These are phyloP conservation scores for Kwoniella sp. DNA, from an alignment of 768 basidiomycete genomes.

Conservation along the genomic window DNA sequence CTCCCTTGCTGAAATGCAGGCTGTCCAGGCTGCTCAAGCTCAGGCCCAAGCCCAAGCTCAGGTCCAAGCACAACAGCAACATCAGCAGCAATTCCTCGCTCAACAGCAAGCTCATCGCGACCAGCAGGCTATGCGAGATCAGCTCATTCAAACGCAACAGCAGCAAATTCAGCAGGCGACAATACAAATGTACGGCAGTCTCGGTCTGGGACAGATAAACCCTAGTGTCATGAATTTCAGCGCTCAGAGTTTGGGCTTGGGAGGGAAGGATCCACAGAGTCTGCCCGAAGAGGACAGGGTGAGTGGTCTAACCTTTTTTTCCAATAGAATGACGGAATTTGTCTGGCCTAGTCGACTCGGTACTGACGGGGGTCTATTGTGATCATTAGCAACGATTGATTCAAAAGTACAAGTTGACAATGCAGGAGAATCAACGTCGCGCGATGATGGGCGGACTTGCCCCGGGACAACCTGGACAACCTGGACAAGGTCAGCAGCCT, in stretches of 20 bases:
- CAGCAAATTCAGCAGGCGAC: conserved; percentile 33
- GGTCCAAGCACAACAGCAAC: conserved; percentile 33
- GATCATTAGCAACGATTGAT: conserved; percentile 35
- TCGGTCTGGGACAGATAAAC: conserved; percentile 44
- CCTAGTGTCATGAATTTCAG: conserved; percentile 36
- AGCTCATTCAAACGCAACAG: conserved; percentile 27
- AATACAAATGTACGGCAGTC: conserved; percentile 37
- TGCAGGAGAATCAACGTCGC: conserved; percentile 39
- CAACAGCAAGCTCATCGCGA: conserved; percentile 27
- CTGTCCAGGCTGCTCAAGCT: conserved; percentile 13
- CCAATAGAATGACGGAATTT: too few species aligned
- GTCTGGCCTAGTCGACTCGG: too few species aligned
- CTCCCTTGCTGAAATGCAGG: conserved; percentile 19
- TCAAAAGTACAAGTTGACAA: conserved; percentile 28
- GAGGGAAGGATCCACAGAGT: conserved; percentile 36
- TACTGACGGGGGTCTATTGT: too few species aligned
- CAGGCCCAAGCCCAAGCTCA: conserved; percentile 24
- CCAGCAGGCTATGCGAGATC: conserved; percentile 30
- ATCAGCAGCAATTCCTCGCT: conserved; percentile 18
- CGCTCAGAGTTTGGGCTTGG: conserved; percentile 38
- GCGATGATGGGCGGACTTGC: conserved; percentile 31
- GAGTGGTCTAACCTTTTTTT: too few species aligned
- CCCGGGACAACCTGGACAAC: conserved; percentile 17
- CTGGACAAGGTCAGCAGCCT: conserved; percentile 12
- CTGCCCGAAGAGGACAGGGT: conserved; percentile 44